phyloP scores from a whole-genome alignment of 257 asterid species.

The Striga asiatica region DNA sequence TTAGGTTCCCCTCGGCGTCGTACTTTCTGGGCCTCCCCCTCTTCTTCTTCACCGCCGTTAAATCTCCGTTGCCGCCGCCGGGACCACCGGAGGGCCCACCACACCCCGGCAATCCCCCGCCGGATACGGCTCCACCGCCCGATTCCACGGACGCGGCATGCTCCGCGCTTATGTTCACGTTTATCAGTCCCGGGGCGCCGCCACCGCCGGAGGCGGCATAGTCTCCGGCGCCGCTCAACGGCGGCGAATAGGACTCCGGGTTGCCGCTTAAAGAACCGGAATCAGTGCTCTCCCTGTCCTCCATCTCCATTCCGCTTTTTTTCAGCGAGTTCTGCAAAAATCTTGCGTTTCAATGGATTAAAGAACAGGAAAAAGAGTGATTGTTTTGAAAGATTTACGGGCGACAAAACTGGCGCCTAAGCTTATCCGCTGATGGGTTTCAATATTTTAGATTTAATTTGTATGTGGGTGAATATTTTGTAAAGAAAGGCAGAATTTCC shows the following conservation, averaged over 20 bases:
- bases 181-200: constrained; percentile 24
- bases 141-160: constrained; percentile 18
- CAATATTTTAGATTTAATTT: constrained; percentile 16
- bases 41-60: constrained; percentile 45
- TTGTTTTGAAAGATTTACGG: no score
- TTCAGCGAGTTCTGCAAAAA: no score
- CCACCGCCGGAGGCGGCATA: constrained; percentile 24
- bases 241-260: constrained; percentile 48
- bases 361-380: no score
- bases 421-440: no score
- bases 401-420: no score
- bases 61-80: constrained; percentile 24
- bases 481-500: constrained; percentile 47
- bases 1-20: constrained; percentile 73
- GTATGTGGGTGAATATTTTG: constrained; percentile 15
- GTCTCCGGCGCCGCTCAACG: constrained; percentile 19
- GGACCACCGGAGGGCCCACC: constrained; percentile 1
- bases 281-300: constrained; percentile 60
- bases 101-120: constrained; percentile 23
- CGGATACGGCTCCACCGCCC: constrained; percentile 17
- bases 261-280: constrained; percentile 49
- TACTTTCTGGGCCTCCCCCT: constrained; percentile 88
- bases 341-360: no score
- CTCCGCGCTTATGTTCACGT: constrained; percentile 25
- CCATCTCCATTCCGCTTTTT: constrained; percentile 35